Base-by-base conservation (phyloP, 352 stramenopile genomes). In the Bremia lactucae region DNA sequence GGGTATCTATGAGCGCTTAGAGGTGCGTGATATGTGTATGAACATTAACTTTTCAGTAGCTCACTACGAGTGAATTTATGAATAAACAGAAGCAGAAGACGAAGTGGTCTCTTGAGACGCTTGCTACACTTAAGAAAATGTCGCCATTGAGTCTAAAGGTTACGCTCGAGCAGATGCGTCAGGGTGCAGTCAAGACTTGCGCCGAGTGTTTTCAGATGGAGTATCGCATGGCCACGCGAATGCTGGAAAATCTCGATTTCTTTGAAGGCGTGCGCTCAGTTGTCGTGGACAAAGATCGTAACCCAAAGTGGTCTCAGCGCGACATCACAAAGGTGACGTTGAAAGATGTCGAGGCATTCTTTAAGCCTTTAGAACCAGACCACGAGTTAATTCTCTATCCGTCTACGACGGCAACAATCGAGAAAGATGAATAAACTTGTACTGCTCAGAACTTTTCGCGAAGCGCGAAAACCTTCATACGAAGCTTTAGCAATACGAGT, bases 201-300 rank as follows among this genome's bases (percentile, higher is more conserved):
- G 74, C 71, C 22, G 87, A 97, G 57, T 94, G 78, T 55, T 89
- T 98, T 45, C 65, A 96, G 58, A 97, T 98, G 87, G 95, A 98
- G 64, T 97, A 85, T 66, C 75, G 77, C 23, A 68, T 89, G 41
- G 72, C 76, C 45, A 65, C 68, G 35, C 75, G 82, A 48, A 91
- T 96, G 68, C 75, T 89, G 54, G 72, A 87, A 39, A 88, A 83
- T 47, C 54, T 65, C 10, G 96, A 98, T 62, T 98, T 99, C 59
- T 97, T 95, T 48, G 95, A 98, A 59, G 96, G 96, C 9, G 91
- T 99, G 16, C 81, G 95, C 42, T 88, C 95, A 23, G 76, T 96
- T 34, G 74, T 99, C 35, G 76, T 99, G 6, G 95, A 98, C 68
- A 98, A 97, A 59, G 91, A 98, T 68, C 74, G 79, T 21, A 70